Evolutionary conservation across 768 basidiomycete species (phyloP), one percentile per base, ranked within the genome.

Genomic region (Kondoa subrosea): DNA sequence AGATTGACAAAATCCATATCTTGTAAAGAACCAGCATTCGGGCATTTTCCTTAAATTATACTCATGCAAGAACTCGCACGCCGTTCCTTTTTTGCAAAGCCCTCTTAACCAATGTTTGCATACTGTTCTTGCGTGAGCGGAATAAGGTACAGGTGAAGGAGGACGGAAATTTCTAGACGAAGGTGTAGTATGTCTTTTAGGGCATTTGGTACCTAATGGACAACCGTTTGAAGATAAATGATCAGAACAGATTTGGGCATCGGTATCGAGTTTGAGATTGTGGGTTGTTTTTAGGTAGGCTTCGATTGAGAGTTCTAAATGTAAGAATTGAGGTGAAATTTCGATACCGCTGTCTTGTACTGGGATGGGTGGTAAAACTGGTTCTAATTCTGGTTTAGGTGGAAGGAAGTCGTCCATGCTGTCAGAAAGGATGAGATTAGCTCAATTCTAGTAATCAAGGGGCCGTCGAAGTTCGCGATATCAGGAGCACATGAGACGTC

Each of bases 71-170:
- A 97, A 99, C 79, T 97, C 95, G 79, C 95, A 99, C 29, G 87
- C 86, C 75, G 92, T 88, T 65, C 91, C 93, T 77, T 97, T 97
- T 80, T 97, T 97, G 79, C 95, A 97, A 21, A 99, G 81, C 16
- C 95, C 95, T 67, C 95, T 84, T 57, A 99, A 83, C 88, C 93
- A 97, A 79, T 97, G 95, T 78, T 97, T 97, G 80, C 95, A 99
- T 21, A 99, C 92, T 1, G 93, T 95, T 15, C 78, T 70, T 57
- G 78, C 78, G 66, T 79, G 74, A 4, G 78, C 89, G 74, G 92
- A 88, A 0, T 83, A 84, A 1, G 91, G 89, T 1, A 85, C 78
- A 66, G 87, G 85, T 67, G 87, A 86, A 8, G 89, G 85, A 0
- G 89, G 88, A 75, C 89, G 87, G 72, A 96, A 97, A 76, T 99